Evolutionary conservation across 805 yeast genomes (phyloP), one percentile per base, ranked within the genome.

Genomic region (Lipomyces kockii): DNA sequence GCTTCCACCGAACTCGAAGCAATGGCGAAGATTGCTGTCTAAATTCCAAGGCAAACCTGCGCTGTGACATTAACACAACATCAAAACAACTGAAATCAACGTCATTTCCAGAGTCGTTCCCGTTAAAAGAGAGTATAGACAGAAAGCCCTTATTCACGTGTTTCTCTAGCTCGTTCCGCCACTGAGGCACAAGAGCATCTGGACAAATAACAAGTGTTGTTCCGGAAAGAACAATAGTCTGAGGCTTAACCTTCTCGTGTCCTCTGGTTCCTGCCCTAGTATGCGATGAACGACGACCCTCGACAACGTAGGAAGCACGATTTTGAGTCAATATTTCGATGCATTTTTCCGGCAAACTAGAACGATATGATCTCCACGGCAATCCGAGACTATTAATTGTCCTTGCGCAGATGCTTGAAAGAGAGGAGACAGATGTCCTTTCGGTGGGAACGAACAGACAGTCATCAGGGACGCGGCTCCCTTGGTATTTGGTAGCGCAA

Each of bases 171-270:
- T 89, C 92, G 14, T 77, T 72, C 29, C 76, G 78, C 93, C 92
- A 89, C 74, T 89, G 93, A 66, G 83, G 85, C 67, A 86, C 83
- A 17, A 89, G 77, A 72, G 88, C 87, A 72, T 88, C 90, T 0
- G 93, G 93, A 7, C 86, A 85, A 0, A 89, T 83, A 14, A 88
- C 80, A 53, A 89, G 75, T 0, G 92, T 87, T 0, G 89, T 79
- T 7, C 83, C 80, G 20, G 87, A 83, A 4, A 87, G 77, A 29
- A 78, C 78, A 0, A 84, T 70, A 43, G 80, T 80, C 55, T 76
- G 77, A 14, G 70, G 70, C 27, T 54, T 11, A 57, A 65, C 59
- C 73, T 70, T 34, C 76, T 65, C 14, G 58, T 11, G 72, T 65
- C 35, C n/a, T 25, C 55, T 25, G 32, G 55, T 52, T 20, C 55